Percentiles rank a stretch among this genome's conserved stretches.
Evolutionary conservation across 805 yeast species (phyloP).

Genomic region (Sugiyamaella lignohabitans): DNA sequence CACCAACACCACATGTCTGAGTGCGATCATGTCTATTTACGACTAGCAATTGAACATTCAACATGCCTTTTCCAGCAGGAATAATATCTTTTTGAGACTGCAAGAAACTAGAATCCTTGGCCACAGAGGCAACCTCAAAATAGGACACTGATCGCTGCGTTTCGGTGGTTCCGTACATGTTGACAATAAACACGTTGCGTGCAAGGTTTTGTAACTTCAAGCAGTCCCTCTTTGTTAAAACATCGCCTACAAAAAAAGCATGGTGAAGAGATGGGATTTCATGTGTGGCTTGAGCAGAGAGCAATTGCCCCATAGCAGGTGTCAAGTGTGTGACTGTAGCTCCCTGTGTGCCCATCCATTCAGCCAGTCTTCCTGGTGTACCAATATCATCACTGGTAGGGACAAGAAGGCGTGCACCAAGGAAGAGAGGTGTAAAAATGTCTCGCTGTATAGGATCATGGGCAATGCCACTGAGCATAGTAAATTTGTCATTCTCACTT

Average conservation of each 20-base stretch:
- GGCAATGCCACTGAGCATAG: conserved; percentile 98
- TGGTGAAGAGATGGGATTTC: conserved; percentile 82
- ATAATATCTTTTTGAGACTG: conserved; percentile 85
- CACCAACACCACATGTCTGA: conserved; percentile 96
- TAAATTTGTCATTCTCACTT: conserved; percentile 75
- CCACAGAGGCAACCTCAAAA: conserved; percentile 75
- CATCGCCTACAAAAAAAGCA: conserved; percentile 98
- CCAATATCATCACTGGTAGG: conserved; percentile 98
- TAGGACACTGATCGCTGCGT: conserved; percentile 97
- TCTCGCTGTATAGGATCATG: conserved; percentile 99
- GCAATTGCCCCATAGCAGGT: conserved; percentile 98
- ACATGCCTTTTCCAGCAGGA: conserved; percentile 99
- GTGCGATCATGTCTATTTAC: conserved; percentile 85
- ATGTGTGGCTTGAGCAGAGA: conserved; percentile 91
- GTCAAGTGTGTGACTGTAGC: conserved; percentile 97
- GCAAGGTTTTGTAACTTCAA: conserved; percentile 87
- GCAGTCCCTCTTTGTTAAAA: conserved; percentile 95
- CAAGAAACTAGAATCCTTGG: conserved; percentile 63
- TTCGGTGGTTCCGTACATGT: conserved; percentile 99
- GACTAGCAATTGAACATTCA: conserved; percentile 86
- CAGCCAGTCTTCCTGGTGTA: conserved; percentile 95
- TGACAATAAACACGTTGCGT: conserved; percentile 79
- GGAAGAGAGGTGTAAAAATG: conserved; percentile 93
- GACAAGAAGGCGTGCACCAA: conserved; percentile 88
- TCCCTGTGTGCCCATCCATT: conserved; percentile 88